Evolutionary conservation across 352 stramenopile species (phyloP), one percentile per base, ranked within the genome.

Genomic region (Halophytophthora batemanensis): DNA sequence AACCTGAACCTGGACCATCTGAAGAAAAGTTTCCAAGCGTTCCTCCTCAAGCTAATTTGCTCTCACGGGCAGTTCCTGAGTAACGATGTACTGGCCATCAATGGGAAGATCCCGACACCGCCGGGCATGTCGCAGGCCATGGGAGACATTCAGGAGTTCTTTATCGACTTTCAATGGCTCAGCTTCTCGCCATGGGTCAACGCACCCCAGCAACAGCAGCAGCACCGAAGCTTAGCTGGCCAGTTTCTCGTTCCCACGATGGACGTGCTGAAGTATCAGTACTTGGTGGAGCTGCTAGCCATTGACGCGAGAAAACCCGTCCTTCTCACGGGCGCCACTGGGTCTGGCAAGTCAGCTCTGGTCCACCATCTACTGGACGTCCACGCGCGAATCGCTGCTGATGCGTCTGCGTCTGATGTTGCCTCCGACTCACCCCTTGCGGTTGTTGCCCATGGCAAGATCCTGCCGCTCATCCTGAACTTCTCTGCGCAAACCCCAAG

Each of bases 401-500:
- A 64, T 48, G 47, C 64, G 3, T 45, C 64, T 36, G 44, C 60
- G 1, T 53, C 49, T 3, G 36, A 61, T 41, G 37, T 34, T 25
- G 36, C 50, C 12, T 21, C 48, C 1, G 36, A 61, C 18, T 69
- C 56, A 3, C 45, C 29, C 1, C 29, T 71, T 6, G 50, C 53
- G n/a, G 55, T 55, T 11, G 34, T 54, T 25, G 49, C 60, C 18
- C 55, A 64, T 22, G 58, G 59, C 1, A 67, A 67, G 17, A 34
- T 87, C 1, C 23, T 88, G 12, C 64, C 77, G 14, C 64, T 91
- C 1, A 36, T 56, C 6, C 66, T 97, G 4, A 89, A 96, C 40
- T 87, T 96, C 47, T 96, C 86, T 2, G 90, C 90, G 0, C 88
- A 96, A 48, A 96, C 90, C 2, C 79, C 73, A 0, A 95, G 82